These are phyloP conservation scores for Candida schatavii DNA, from an alignment of 805 yeast genomes.

Conservation along the genomic window DNA sequence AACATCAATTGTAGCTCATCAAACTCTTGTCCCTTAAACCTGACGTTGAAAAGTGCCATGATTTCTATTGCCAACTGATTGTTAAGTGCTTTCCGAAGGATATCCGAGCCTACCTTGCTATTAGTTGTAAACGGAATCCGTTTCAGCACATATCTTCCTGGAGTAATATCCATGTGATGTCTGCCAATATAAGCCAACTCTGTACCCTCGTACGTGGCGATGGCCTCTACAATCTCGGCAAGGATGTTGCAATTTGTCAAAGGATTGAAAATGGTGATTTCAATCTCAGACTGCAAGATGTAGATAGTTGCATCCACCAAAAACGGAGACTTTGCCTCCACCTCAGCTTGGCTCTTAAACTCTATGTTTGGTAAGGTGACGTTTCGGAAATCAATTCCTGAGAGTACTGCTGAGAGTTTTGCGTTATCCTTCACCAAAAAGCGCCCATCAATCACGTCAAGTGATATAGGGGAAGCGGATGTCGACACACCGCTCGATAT, in stretches of 20 bases:
- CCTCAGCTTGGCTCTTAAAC: slow-evolving; percentile 22
- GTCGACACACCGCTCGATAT: not conserved
- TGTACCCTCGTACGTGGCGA: slow-evolving; percentile 47
- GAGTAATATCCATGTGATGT: slow-evolving; percentile 43
- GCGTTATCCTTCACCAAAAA: slow-evolving; percentile 14
- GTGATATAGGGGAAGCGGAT: slow-evolving; percentile 15
- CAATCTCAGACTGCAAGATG: slow-evolving; percentile 52
- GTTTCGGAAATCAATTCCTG: slow-evolving; percentile 17
- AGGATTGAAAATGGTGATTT: slow-evolving; percentile 55
- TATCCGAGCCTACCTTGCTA: slow-evolving; percentile 46
- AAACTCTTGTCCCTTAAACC: slow-evolving; percentile 33
- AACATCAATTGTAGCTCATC: slow-evolving; percentile 39
- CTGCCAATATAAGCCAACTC: slow-evolving; percentile 44
- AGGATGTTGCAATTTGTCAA: slow-evolving; percentile 42
- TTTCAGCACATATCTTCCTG: slow-evolving; percentile 51
- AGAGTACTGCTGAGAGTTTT: slow-evolving; percentile 12
- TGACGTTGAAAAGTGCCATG: slow-evolving; percentile 39
- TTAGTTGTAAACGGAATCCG: slow-evolving; percentile 48
- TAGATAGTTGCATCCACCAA: slow-evolving; percentile 52
- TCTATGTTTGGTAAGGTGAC: slow-evolving; percentile 25
- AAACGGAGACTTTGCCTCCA: slow-evolving; percentile 29
- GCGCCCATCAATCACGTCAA: slow-evolving; percentile 25
- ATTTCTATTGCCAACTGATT: slow-evolving; percentile 50
- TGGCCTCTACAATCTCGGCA: slow-evolving; percentile 43
- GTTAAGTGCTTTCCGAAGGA: slow-evolving; percentile 48